Evolutionary conservation across 179 eudicot species (phyloP).

Genomic region (Silene vulgaris): DNA sequence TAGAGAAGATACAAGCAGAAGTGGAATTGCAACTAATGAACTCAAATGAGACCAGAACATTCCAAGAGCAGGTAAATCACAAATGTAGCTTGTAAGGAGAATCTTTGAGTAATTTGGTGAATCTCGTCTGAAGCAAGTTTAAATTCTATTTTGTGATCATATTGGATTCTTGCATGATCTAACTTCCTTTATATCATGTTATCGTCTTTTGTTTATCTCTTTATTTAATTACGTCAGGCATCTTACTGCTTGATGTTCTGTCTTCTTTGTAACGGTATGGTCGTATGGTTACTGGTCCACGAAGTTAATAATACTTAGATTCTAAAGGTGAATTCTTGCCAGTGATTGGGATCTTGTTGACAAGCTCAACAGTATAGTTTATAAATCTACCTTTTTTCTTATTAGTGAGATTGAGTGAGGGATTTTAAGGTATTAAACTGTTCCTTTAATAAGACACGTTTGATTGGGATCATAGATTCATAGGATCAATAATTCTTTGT

Average conservation of each 20-base stretch:
- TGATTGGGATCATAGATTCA: too few species aligned
- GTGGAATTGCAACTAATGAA: conserved; percentile 67
- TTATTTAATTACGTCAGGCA: not conserved
- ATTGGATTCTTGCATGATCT: conserved; percentile 2
- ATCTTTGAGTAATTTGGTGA: not conserved
- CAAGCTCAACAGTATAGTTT: not conserved
- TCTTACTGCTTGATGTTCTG: not conserved
- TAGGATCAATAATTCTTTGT: too few species aligned
- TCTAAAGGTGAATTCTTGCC: not conserved
- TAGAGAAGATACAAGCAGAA: conserved; percentile 84
- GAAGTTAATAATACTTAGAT: not conserved
- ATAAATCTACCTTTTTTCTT: too few species aligned
- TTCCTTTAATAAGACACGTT: too few species aligned
- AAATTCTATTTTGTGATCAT: conserved; percentile 6
- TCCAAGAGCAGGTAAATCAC: conserved; percentile 67
- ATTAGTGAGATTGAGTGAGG: too few species aligned
- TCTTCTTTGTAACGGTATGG: not conserved
- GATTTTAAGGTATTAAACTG: too few species aligned
- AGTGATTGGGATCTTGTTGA: not conserved
- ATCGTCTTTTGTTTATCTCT: conserved; percentile 11
- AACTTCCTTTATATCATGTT: conserved; percentile 13
- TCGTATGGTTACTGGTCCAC: not conserved
- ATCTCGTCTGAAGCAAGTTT: not conserved
- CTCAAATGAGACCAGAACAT: conserved; percentile 75
- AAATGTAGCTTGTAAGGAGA: conserved; percentile 8